A percentile compares a stretch with the other conserved stretches of the same genome.
Evolutionary conservation across 1,284 basidiomycete genomes (phyloP).

Genomic region (Amylostereum chailletii): DNA sequence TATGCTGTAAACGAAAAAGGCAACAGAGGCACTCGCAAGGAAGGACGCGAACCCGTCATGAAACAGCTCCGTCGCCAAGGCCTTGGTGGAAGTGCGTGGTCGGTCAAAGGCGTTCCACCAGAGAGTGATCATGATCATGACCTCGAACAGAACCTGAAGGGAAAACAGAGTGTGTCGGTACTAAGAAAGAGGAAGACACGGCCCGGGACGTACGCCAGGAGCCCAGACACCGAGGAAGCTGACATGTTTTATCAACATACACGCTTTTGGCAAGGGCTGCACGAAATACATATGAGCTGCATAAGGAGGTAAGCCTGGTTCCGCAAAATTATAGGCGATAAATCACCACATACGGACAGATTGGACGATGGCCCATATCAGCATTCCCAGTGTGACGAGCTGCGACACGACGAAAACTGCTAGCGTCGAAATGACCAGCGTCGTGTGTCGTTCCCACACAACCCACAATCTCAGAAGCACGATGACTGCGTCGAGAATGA

Average conservation of each 20-base stretch:
- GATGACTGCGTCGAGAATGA: conserved; percentile 19
- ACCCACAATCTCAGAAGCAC: conserved; percentile 36
- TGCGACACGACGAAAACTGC: conserved; percentile 24
- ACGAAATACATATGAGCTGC: too few relatives aligned
- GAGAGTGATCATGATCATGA: conserved; percentile 25
- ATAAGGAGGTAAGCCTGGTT: too few relatives aligned
- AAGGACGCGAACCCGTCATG: conserved; percentile 25
- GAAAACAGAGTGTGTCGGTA: too few relatives aligned
- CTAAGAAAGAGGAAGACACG: too few relatives aligned
- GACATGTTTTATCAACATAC: too few relatives aligned
- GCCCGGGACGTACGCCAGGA: too few relatives aligned
- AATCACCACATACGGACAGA: too few relatives aligned
- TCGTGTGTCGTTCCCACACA: conserved; percentile 27
- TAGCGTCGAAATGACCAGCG: conserved; percentile 27
- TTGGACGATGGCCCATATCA: conserved; percentile 5
- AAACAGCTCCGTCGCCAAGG: conserved; percentile 21
- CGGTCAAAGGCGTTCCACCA: conserved; percentile 27
- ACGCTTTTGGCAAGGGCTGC: too few relatives aligned
- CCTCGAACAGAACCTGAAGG: conserved; percentile 26
- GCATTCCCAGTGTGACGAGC: conserved; percentile 17
- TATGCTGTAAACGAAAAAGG: too few relatives aligned
- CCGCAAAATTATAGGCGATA: too few relatives aligned
- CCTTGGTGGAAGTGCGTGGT: conserved; percentile 17
- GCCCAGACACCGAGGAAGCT: too few relatives aligned
- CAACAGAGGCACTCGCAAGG: conserved; percentile 15